Evolutionary conservation across 495 filamentous ascomycete genomes (phyloP), one percentile per base, ranked within the genome.

Genomic region (Xylaria venustula): DNA sequence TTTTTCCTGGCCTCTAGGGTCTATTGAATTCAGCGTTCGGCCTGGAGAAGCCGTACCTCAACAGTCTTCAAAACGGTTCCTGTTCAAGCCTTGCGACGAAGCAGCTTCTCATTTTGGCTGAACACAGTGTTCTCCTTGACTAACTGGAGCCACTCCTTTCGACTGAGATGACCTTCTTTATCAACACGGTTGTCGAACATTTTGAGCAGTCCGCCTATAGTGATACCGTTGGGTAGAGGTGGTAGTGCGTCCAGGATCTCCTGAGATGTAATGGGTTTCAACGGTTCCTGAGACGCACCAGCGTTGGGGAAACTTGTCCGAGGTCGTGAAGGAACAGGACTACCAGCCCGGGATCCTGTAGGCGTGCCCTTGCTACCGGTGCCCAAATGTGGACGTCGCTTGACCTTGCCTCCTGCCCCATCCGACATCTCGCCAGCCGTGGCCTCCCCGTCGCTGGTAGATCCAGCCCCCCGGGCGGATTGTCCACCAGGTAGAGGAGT

Each of bases 391-490:
- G 86, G 89, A 62, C 91, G 73, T 67, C 88, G 90, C 73, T 86
- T 87, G 65, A 83, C 84, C 72, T 86, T 87, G 54, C 73, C 60
- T 32, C 73, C 66, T 0, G 64, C 84, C 14, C 83, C 86, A 67
- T 93, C 90, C 32, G 87, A 90, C 73, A 86, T 86, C 72, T 94
- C 90, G 28, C 85, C 89, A 6, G 83, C 88, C 12, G 85, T 92
- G 49, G 79, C 85, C 64, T 97, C 93, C 26, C 85, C 84, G 57
- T 96, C 93, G 64, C 92, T 94, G 58, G 84, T 87, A 52, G 90
- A 90, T 11, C 85, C 87, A 19, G 81, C 81, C 36, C 83, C 80
- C 20, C 58, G 58, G 15, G 19, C 40, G n/a, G 46, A 25, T 8
- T 79, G 82, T 42, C 81, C 79, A 26, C 83, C 87, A 15, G 76